Evolutionary conservation across 2,329 filamentous ascomycete genomes (phyloP).

Genomic region (Pseudogymnoascus verrucosus): DNA sequence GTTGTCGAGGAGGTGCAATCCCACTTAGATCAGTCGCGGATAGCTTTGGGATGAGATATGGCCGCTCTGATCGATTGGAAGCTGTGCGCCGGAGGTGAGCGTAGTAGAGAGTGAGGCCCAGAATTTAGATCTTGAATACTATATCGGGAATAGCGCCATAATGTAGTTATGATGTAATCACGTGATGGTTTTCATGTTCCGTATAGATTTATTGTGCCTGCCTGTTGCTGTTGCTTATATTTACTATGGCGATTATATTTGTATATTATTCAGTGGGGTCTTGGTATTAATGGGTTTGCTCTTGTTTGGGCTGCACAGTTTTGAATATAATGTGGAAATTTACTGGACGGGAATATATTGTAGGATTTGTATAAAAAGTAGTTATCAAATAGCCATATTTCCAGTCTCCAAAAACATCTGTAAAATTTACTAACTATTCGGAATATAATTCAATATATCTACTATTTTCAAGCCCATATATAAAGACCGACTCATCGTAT

Average conservation of each 20-base stretch:
- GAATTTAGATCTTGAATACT: slow-evolving; percentile 5
- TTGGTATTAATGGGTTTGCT: background rate
- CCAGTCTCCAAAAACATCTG: background rate
- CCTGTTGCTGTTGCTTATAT: no score
- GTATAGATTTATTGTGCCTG: no score
- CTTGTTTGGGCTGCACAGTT: background rate
- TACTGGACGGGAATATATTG: background rate
- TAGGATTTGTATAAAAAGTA: background rate
- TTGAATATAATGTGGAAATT: background rate
- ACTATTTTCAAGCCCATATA: background rate
- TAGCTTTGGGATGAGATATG: background rate
- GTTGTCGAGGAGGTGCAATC: background rate
- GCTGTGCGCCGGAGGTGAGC: background rate
- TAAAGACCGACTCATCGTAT: slow-evolving; percentile 3
- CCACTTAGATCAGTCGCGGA: background rate
- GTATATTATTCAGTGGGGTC: no score
- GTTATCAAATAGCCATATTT: background rate
- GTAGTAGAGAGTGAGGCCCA: background rate
- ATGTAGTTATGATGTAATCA: background rate
- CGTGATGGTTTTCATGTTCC: no score
- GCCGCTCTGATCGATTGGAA: background rate
- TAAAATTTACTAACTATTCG: background rate
- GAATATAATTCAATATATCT: background rate
- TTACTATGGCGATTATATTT: background rate
- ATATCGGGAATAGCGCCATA: slow-evolving; percentile 1